phyloP scores from a whole-genome alignment of 2,329 filamentous ascomycete genomes.

The Bertia moriformis region DNA sequence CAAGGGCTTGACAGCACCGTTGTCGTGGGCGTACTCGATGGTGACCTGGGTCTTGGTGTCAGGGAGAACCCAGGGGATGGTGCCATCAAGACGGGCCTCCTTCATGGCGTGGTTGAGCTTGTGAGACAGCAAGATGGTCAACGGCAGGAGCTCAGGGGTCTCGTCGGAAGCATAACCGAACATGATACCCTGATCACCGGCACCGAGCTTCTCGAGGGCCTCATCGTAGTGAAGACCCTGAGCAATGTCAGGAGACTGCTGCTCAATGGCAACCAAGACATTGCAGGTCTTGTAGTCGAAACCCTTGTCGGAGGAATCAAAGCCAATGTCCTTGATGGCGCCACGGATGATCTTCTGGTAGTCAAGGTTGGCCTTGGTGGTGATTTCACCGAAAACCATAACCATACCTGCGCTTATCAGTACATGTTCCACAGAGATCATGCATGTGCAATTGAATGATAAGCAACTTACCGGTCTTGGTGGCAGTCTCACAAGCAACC shows the following conservation, averaged over 20 bases:
- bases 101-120: conserved; percentile 95
- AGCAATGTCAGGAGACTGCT: conserved; percentile 97
- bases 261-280: conserved; percentile 94
- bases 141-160: conserved; percentile 89
- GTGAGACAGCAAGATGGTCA: conserved; percentile 88
- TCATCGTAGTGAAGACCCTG: conserved; percentile 98
- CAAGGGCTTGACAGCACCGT: conserved; percentile 78
- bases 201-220: conserved; percentile 92
- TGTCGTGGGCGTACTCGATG: conserved; percentile 94
- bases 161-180: conserved; percentile 99
- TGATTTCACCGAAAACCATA: conserved; percentile 98
- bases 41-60: conserved; percentile 99
- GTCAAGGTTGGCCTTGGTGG: conserved; percentile 86
- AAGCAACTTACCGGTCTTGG: conserved; percentile 69
- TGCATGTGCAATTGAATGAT: neutral
- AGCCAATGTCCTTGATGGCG: conserved; percentile 96
- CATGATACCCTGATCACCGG: conserved; percentile 99
- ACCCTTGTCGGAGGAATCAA: conserved; percentile 91
- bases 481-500: conserved; percentile 92
- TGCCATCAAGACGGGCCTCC: conserved; percentile 71
- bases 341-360: conserved; percentile 95
- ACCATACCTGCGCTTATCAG: conserved; percentile 46
- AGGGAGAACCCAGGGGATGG: conserved; percentile 83
- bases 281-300: conserved; percentile 99
- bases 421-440: neutral